Base-by-base conservation (phyloP, 805 yeast species). In the Lipomyces orientalis region DNA sequence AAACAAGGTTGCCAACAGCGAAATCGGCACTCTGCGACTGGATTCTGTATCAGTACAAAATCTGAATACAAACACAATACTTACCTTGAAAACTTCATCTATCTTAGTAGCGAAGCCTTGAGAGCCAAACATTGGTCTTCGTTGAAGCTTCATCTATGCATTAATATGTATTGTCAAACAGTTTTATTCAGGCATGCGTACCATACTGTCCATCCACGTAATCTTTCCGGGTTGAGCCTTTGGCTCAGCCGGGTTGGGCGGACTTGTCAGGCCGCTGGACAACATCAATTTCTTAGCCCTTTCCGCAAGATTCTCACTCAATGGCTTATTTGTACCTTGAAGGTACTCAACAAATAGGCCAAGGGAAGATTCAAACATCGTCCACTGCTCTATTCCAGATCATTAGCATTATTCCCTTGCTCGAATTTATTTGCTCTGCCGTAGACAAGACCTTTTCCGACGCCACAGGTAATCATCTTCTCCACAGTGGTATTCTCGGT, bases 111-210 rank as follows among this genome's bases (percentile, higher is more conserved):
- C 33, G 33, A 69, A 64, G 5, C 51, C 60, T 8, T 39, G 22
- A 12, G 65, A 43, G 0, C 68, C 70, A 51, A 69, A 63, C 35
- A 58, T 19, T 4, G 70, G 70, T 5, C 66, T 60, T 8, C 54
- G 29, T 29, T 60, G 54, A 8, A 43, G 49, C 33, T 58, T 29
- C 58, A 35, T 19, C 31, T 12, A 29, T n/a, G 39, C n/a, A 59
- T 43, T 16, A 43, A 6, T n/a, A 12, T 25, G 29, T 25, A 3
- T 25, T 25, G 29, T 25, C 29, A 25, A 25, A 25, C 29, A n/a
- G 16, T 4, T 12, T 25, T 3, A 57, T 43, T 43, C 49, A n/a
- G 22, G 49, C 22, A n/a, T n/a, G 9, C 62, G 16, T 19, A 68
- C 57, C 59, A 63, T 54, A 4, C 54, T 8, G 22, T 62, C 71